These are phyloP conservation scores for Tetradesmus lagerheimii DNA, from an alignment of 139 green algal species.

Conservation along the genomic window DNA sequence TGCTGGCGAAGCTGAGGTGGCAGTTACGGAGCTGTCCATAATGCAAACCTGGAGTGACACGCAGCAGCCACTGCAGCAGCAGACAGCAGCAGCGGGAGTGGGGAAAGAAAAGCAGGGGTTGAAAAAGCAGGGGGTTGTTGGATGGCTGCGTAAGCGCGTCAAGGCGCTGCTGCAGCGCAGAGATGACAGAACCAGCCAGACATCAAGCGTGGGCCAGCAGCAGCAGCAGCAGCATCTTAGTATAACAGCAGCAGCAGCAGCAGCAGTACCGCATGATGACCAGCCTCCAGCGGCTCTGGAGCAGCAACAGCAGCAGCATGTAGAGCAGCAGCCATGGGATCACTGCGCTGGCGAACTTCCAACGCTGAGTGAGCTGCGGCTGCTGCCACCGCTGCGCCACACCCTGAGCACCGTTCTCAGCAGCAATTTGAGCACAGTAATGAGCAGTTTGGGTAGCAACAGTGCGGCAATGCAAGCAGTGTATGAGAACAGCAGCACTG, in stretches of 20 bases:
- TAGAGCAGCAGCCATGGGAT: background rate
- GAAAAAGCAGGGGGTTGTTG: background rate
- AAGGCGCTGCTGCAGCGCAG: background rate
- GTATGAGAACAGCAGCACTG: background rate
- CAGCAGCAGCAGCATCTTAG: background rate
- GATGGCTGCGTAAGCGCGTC: background rate
- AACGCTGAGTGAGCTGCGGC: background rate
- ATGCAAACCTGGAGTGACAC: background rate
- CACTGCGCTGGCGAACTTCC: background rate
- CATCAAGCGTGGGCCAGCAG: background rate
- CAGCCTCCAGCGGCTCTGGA: background rate
- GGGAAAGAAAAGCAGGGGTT: background rate
- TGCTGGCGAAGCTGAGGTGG: background rate
- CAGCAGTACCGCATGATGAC: background rate
- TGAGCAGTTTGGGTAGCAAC: background rate
- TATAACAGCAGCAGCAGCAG: no score
- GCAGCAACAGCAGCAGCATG: background rate
- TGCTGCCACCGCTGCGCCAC: background rate
- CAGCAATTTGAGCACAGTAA: background rate
- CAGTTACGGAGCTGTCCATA: background rate
- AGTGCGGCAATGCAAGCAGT: background rate
- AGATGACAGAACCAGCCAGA: background rate
- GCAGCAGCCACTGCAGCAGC: background rate
- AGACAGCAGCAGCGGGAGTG: background rate
- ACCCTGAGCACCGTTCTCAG: constrained; percentile 5